Percentiles rank a stretch among this genome's conserved stretches.
phyloP scores from a whole-genome alignment of 345 rosid species.

The Eucalyptus albens region DNA sequence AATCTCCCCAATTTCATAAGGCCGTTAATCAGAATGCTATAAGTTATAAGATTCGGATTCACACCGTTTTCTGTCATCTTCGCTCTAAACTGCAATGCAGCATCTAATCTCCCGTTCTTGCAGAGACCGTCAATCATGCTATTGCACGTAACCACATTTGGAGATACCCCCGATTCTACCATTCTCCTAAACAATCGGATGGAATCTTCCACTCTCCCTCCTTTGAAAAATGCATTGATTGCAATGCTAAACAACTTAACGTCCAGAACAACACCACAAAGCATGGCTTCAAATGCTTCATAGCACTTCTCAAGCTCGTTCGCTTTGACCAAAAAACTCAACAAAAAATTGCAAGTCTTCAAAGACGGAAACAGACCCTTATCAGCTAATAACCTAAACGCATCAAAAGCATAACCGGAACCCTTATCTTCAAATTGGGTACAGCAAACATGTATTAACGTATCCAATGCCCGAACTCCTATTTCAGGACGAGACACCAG shows the following conservation, averaged over 20 bases:
- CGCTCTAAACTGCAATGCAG: constrained; percentile 42
- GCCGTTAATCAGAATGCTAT: constrained; percentile 58
- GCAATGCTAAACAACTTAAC: constrained; percentile 58
- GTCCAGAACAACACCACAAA: constrained; percentile 35
- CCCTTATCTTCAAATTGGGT: constrained; percentile 45
- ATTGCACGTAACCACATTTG: constrained; percentile 62
- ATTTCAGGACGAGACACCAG: constrained; percentile 2
- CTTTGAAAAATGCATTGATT: constrained; percentile 51
- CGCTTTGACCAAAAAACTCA: constrained; percentile 49
- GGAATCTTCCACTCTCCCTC: constrained; percentile 44
- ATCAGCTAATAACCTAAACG: constrained; percentile 23
- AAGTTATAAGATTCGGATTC: constrained; percentile 47
- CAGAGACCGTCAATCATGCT: constrained; percentile 65
- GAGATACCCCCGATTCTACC: constrained; percentile 39
- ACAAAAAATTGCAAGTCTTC: constrained; percentile 48
- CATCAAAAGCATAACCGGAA: constrained; percentile 34
- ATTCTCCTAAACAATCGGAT: constrained; percentile 32
- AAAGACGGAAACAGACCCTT: constrained; percentile 49
- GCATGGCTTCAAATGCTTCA: constrained; percentile 36
- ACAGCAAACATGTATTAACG: constrained; percentile 49
- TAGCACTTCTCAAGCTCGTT: constrained; percentile 39
- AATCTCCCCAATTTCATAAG: constrained; percentile 47
- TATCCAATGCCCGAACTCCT: constrained; percentile 28
- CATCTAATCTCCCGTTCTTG: constrained; percentile 42
- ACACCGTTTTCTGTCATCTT: constrained; percentile 41